These are phyloP conservation scores for Aspergillaceae sp. DNA, from an alignment of 2,329 filamentous ascomycete genomes.

Conservation along the genomic window DNA sequence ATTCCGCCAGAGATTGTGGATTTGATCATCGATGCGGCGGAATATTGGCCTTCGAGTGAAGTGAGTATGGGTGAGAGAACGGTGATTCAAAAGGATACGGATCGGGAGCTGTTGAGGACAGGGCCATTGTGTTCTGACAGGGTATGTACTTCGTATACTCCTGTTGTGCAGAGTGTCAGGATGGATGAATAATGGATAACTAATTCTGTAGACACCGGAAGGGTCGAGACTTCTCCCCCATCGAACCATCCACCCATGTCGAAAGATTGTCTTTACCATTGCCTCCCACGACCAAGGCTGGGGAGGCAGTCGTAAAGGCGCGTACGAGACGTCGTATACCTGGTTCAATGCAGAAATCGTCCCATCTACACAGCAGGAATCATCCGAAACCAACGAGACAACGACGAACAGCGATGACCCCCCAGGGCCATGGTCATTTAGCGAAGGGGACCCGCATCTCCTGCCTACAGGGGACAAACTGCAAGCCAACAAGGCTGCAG, in stretches of 20 bases:
- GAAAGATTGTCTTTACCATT: slow-evolving; percentile 31
- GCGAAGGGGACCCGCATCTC: slow-evolving; percentile 18
- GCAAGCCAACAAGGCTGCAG: slow-evolving; percentile 22
- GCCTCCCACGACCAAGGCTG: slow-evolving; percentile 31
- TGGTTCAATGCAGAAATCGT: slow-evolving; percentile 33
- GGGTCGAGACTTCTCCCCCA: slow-evolving; percentile 21
- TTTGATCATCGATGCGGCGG: slow-evolving; percentile 32
- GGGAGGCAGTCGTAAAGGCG: slow-evolving; percentile 13
- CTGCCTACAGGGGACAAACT: slow-evolving; percentile 21
- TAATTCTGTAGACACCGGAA: slow-evolving; percentile 6
- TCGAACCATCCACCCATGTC: slow-evolving; percentile 28
- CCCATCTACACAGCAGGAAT: neutral
- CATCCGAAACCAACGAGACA: neutral
- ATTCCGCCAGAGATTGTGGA: slow-evolving; percentile 32
- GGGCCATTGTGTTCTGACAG: slow-evolving; percentile 28
- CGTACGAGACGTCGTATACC: slow-evolving; percentile 26
- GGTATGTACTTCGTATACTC: slow-evolving; percentile 9
- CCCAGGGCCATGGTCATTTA: slow-evolving; percentile 9
- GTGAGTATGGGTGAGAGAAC: slow-evolving; percentile 11
- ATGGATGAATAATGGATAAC: neutral
- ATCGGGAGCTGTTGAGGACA: slow-evolving; percentile 28
- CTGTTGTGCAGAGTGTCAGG: neutral
- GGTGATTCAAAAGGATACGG: slow-evolving; percentile 23
- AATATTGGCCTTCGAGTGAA: slow-evolving; percentile 25
- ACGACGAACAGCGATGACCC: slow-evolving; percentile 8